Conservation (phyloP, 305 asterid species). For the Solanum chacoense region DNA sequence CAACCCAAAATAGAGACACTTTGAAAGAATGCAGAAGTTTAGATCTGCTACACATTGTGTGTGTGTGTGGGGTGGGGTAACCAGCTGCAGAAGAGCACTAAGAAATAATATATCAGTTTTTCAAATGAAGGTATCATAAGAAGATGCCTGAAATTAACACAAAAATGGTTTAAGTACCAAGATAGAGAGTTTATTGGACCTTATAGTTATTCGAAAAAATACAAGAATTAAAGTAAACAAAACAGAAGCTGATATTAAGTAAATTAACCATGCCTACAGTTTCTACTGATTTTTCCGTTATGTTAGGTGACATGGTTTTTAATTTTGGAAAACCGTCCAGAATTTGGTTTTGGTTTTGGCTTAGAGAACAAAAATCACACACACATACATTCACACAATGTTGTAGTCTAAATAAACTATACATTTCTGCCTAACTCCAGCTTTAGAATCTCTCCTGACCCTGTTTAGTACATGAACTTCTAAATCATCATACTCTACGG, state of each 20-base stretch:
- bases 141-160: not conserved
- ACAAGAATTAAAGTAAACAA: not conserved
- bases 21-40: not conserved
- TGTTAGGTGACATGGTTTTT: not conserved
- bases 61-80: not conserved
- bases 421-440: not conserved
- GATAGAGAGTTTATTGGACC: not conserved
- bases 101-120: not conserved
- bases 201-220: not conserved
- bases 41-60: not conserved
- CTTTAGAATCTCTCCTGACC: not conserved
- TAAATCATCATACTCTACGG: not conserved
- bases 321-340: not conserved
- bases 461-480: not conserved
- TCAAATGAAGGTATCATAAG: not conserved
- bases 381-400: not conserved
- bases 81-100: not conserved
- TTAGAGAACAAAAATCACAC: not conserved
- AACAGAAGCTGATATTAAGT: not conserved
- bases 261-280: not conserved
- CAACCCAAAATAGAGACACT: not conserved
- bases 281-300: not conserved
- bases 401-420: not conserved
- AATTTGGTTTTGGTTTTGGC: not conserved
- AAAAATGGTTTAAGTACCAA: not conserved